Conservation (phyloP, 768 basidiomycete species). For the Suillus occidentalis region DNA sequence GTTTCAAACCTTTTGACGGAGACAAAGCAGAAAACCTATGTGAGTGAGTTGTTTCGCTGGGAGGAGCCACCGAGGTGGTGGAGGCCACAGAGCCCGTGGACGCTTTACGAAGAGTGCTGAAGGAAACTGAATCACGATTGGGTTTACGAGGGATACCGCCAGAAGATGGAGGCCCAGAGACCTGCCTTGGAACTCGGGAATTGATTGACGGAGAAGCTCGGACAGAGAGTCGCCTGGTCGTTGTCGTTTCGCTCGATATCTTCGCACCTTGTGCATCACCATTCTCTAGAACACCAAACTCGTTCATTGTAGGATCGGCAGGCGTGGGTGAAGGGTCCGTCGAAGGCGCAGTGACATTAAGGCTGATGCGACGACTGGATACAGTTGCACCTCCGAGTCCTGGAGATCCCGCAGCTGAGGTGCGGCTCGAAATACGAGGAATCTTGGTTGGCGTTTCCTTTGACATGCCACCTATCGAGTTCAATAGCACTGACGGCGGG, state of each 20-base stretch:
- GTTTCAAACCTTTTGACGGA: conserved; percentile 80
- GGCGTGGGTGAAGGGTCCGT: conserved; percentile 63
- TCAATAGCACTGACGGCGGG: conserved; percentile 52
- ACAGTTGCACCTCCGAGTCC: conserved; percentile 58
- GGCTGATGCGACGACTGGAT: conserved; percentile 65
- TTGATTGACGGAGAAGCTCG: conserved; percentile 63
- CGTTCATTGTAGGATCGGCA: conserved; percentile 51
- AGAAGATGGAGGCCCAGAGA: conserved; percentile 44
- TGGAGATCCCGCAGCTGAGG: conserved; percentile 74
- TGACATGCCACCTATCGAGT: conserved; percentile 49
- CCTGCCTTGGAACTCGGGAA: conserved; percentile 68
- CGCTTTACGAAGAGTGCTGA: conserved; percentile 75
- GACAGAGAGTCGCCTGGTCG: conserved; percentile 52
- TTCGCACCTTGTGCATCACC: conserved; percentile 51
- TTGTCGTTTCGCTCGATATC: conserved; percentile 31
- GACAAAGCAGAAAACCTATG: conserved; percentile 80
- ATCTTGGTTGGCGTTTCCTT: conserved; percentile 94
- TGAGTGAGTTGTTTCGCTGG: conserved; percentile 39
- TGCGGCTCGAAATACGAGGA: conserved; percentile 86
- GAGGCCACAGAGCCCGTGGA: conserved; percentile 82
- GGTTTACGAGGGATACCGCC: conserved; percentile 59
- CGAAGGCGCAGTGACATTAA: conserved; percentile 57
- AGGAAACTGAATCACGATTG: conserved; percentile 79
- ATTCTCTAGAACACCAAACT: conserved; percentile 81
- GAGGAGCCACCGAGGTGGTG: conserved; percentile 51